Percentiles rank a stretch among this genome's conserved stretches.
These are phyloP conservation scores for Aureobasidium sp. DNA, from an alignment of 2,329 filamentous ascomycete species.

Conservation along the genomic window DNA sequence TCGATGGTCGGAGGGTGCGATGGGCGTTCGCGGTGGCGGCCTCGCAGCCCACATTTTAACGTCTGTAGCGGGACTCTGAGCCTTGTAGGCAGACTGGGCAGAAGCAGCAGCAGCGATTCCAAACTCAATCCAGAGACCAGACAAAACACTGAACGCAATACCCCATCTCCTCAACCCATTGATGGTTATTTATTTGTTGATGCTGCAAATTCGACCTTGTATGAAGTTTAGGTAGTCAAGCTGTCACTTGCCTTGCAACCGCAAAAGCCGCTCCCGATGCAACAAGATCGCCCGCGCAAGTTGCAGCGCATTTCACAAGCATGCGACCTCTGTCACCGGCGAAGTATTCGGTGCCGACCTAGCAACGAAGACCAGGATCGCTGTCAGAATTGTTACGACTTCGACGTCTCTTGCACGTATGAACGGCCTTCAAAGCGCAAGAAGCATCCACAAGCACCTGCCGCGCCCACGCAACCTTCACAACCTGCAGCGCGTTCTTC, in stretches of 20 bases:
- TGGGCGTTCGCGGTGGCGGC: background rate
- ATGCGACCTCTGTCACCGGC: conserved; percentile 42
- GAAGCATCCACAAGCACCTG: conserved; percentile 6
- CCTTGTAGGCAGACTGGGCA: background rate
- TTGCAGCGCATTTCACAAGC: conserved; percentile 28
- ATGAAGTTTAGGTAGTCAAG: no score
- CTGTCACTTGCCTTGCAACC: background rate
- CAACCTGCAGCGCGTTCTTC: background rate
- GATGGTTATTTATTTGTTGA: background rate
- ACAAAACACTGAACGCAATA: background rate
- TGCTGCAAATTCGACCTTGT: background rate
- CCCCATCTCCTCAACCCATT: background rate
- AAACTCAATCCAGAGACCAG: background rate
- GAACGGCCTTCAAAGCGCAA: conserved; percentile 34
- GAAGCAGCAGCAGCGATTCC: background rate
- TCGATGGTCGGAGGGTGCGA: background rate
- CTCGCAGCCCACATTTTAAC: background rate
- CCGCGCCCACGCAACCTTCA: background rate
- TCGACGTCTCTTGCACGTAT: conserved; percentile 41
- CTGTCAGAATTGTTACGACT: conserved; percentile 44
- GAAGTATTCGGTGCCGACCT: conserved; percentile 37
- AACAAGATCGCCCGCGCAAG: conserved; percentile 25
- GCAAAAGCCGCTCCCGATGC: conserved; percentile 7
- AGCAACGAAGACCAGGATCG: conserved; percentile 27
- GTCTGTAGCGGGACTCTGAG: background rate